Evolutionary conservation across 2,329 filamentous ascomycete species (phyloP), one percentile per base, ranked within the genome.

Genomic region (Aspergillus ibericus): DNA sequence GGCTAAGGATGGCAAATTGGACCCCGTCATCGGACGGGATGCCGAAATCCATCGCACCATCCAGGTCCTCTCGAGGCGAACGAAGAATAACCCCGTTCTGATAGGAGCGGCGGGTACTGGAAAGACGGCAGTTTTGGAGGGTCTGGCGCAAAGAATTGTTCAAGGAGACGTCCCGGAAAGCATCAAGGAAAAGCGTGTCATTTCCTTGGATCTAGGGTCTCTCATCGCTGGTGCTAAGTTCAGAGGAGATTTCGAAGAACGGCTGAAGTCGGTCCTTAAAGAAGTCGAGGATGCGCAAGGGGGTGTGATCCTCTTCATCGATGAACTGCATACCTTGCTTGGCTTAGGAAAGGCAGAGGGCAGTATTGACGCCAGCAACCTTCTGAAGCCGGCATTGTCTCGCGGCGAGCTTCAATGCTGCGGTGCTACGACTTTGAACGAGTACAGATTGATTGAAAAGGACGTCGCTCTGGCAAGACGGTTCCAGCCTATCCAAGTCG

Each of bases 181-280:
- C 66, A 89, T 99, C 73, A 96, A 96, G 77, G 89, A 97, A 68
- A 98, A 98, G 76, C 83, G 88, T 54, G 93, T 99, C 22, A 86
- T 98, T 56, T 86, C 89, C 6, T 77, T 98, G 36, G 95, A 99
- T 68, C 82, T 99, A 5, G 95, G 95, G 2, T 92, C 91, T 35
- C 84, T 99, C 15, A 97, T 99, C 68, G 95, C 95, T 1, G 95
- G 95, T 50, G 93, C 95, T 44, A 98, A 97, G 71, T 99, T 95
- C 69, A 82, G 95, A 49, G 95, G 95, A 50, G 95, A 99, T 68
- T 98, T 99, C 59, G 95, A 99, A 73, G 95, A 99, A 73, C 83
- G 95, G 42, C 73, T 98, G 59, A 98, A 98, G 75, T 88, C 88
- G 64, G 92, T 98, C 1, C 76, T 99, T 71, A 92, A 90, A 68